These are phyloP conservation scores for Hypomyces rosellus DNA, from an alignment of 2,329 filamentous ascomycete species.

Conservation along the genomic window DNA sequence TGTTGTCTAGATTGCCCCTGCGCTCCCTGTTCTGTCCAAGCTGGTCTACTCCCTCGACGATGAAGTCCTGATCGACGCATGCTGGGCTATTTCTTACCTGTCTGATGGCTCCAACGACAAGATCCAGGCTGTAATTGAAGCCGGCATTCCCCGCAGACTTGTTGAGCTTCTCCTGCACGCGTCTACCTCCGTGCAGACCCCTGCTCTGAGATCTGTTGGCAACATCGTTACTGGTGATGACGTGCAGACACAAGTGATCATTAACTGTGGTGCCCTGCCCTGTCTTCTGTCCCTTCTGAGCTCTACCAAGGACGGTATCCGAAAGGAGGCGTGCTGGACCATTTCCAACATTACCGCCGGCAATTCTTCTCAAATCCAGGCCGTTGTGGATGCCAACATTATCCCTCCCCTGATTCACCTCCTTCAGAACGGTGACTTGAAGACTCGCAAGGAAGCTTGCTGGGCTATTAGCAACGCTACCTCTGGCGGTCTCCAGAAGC, in stretches of 20 bases:
- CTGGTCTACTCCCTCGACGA: conserved; percentile 98
- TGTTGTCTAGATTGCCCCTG: conserved; percentile 71
- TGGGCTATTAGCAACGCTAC: conserved; percentile 99
- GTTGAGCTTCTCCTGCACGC: conserved; percentile 98
- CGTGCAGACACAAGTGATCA: conserved; percentile 98
- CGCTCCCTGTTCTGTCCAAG: conserved; percentile 90
- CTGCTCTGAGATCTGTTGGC: conserved; percentile 90
- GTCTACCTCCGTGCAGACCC: conserved; percentile 96
- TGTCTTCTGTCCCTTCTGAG: conserved; percentile 90
- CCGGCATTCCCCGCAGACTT: conserved; percentile 89
- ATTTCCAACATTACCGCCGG: conserved; percentile 98
- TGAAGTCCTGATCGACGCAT: conserved; percentile 96
- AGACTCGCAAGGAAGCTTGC: conserved; percentile 98
- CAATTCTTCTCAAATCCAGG: conserved; percentile 95
- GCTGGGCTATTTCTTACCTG: conserved; percentile 98
- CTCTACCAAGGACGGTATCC: conserved; percentile 97
- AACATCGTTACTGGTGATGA: conserved; percentile 99
- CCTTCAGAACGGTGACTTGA: conserved; percentile 92
- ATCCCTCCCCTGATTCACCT: conserved; percentile 95
- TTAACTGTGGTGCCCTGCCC: conserved; percentile 91
- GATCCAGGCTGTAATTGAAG: conserved; percentile 98
- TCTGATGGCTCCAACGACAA: conserved; percentile 98
- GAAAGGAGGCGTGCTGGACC: conserved; percentile 99
- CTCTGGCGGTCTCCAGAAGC: conserved; percentile 95
- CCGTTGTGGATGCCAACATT: conserved; percentile 94